Base-by-base conservation (phyloP, 2,329 filamentous ascomycete genomes). In the Neobulgaria alba region DNA sequence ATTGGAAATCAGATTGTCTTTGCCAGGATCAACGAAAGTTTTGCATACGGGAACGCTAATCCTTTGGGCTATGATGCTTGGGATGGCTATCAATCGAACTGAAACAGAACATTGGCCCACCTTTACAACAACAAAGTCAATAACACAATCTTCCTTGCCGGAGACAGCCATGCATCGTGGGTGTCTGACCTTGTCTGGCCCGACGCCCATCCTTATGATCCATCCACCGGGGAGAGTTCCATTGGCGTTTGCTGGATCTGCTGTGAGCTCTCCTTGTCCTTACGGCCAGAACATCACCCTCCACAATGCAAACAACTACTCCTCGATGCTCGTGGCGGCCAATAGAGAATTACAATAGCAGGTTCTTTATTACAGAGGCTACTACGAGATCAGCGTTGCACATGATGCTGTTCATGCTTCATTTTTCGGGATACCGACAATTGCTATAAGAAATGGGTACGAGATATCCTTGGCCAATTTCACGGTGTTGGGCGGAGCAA, bases 1-100 rank as follows among this genome's bases (percentile, higher is more conserved):
- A 71, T 88, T 32, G 82, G 82, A 8, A 82, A 78, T 18, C 82
- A 86, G 57, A 75, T 82, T 31, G 63, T 85, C 36, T 85, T 86
- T 61, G 77, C 73, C 5, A 68, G 69, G 5, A 59, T 79, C 17
- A 62, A 68, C 52, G 33, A 54, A 45, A 59, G 56, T 34, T 21
- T 51, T 18, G 50, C 51, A 7, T 46, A 54, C 10, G 57, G 61
- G 1, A 41, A 50, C 26, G 56, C 60, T 10, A 57, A 62, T 36
- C 62, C 64, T 2, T 57, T 72, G 21, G 68, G 80, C 55, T 71
- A 72, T 51, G 77, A 82, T 52, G 65, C 67, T 15, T 78, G 72
- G 73, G 68, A 81, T 53, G 82, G 81, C 2, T 87, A 87, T 54
- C 63, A 72, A 40, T 69, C 79, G 9, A 86, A 85, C 60, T 69